Percentiles rank a stretch among this genome's conserved stretches.
phyloP scores from a whole-genome alignment of 257 asterid species.

The Solanum arcanum region DNA sequence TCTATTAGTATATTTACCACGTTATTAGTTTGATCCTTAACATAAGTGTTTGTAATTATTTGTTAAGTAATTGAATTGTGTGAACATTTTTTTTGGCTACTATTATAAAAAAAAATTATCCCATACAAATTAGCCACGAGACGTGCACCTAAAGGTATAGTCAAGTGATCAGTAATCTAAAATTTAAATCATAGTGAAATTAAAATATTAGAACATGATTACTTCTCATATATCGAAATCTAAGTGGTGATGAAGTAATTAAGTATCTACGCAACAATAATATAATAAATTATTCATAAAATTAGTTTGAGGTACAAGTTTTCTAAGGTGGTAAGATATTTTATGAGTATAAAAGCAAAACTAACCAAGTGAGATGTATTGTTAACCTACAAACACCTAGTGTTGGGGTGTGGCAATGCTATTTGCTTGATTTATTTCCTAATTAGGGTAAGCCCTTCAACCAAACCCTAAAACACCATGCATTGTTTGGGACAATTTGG shows the following conservation, averaged over 20 bases:
- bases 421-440: constrained; percentile 3
- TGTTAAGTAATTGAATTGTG: too few relatives aligned
- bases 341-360: background rate
- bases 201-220: background rate
- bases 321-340: background rate
- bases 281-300: background rate
- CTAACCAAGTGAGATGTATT: background rate
- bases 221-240: background rate
- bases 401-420: background rate
- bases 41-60: too few relatives aligned
- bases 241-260: background rate
- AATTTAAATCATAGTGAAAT: background rate
- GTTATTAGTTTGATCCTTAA: too few relatives aligned
- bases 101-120: too few relatives aligned
- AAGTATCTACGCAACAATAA: fast-evolving
- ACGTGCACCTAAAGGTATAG: background rate
- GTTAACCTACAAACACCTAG: background rate
- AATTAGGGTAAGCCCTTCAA: background rate
- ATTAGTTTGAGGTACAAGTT: background rate
- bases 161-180: background rate
- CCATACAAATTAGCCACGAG: background rate
- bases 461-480: background rate
- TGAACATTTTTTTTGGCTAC: too few relatives aligned
- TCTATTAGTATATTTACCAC: too few relatives aligned
- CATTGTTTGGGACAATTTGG: constrained; percentile 5